Conservation (phyloP, 352 stramenopile species). For the Globisporangium splendens region DNA sequence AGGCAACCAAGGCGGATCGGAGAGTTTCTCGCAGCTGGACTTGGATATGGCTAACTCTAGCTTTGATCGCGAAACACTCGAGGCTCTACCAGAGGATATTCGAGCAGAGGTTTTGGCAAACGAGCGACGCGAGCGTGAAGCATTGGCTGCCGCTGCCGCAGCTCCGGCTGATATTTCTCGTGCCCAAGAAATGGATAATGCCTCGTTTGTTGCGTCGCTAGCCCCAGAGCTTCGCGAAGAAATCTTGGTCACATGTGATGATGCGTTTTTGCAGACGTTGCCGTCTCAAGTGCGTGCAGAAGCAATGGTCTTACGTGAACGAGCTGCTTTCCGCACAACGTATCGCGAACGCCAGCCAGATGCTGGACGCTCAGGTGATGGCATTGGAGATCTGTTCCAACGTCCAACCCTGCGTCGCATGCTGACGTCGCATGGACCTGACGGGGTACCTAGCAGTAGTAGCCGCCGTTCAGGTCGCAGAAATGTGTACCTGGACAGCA, state of each 20-base stretch:
- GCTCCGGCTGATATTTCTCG: slow-evolving; percentile 91
- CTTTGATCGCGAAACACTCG: slow-evolving; percentile 94
- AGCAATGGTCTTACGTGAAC: slow-evolving; percentile 94
- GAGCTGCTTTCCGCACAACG: slow-evolving; percentile 73
- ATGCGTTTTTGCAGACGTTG: slow-evolving; percentile 93
- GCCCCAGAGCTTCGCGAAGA: slow-evolving; percentile 94
- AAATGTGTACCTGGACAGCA: slow-evolving; percentile 39
- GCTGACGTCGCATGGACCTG: slow-evolving; percentile 67
- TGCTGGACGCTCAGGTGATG: slow-evolving; percentile 18
- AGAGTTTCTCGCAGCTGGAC: slow-evolving; percentile 77
- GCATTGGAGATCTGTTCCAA: slow-evolving; percentile 53
- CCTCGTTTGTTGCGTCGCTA: slow-evolving; percentile 95
- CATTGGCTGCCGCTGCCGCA: slow-evolving; percentile 53
- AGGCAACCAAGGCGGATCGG: slow-evolving; percentile 25
- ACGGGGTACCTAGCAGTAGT: slow-evolving; percentile 33
- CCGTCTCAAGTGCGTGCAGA: slow-evolving; percentile 93
- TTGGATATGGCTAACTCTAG: slow-evolving; percentile 86
- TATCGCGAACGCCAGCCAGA: slow-evolving; percentile 57
- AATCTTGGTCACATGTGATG: slow-evolving; percentile 95
- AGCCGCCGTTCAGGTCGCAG: slow-evolving; percentile 39
- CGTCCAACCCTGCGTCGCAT: slow-evolving; percentile 76
- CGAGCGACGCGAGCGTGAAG: slow-evolving; percentile 91
- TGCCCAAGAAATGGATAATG: slow-evolving; percentile 98
- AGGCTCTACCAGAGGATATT: slow-evolving; percentile 96
- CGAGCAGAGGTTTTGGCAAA: slow-evolving; percentile 95